Evolutionary conservation across 352 stramenopile genomes (phyloP), one percentile per base, ranked within the genome.

Genomic region (Achlya hypogyna): DNA sequence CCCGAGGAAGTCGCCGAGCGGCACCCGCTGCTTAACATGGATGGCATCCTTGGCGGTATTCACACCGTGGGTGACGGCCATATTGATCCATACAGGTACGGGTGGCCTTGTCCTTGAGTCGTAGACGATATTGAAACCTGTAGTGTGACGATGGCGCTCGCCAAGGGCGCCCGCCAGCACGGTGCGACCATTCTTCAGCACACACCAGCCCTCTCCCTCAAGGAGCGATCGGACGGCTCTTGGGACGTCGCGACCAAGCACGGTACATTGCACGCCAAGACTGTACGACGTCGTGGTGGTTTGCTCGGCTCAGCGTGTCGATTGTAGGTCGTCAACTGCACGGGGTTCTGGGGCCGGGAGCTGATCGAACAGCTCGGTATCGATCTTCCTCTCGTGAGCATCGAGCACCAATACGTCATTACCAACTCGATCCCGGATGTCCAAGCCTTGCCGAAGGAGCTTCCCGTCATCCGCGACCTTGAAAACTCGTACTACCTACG

Each of bases 381-480:
- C 14, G 47, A 32, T 20, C 53, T 73, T 29, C 71, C 69, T 18
- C 86, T 85, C 62, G 75, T 87, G 69, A 80, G 77, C 20, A 77
- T 77, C 4, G 81, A 89, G 58, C 81, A 89, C 60, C 87, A 89
- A 56, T 89, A 89, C 62, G 34, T 89, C 4, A 74, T 89, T 43
- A 89, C 81, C 3, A 80, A 86, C 52, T 59, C 71, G 2, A 84
- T 89, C n/a, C 20, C 53, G 16, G 74, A 81, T 32, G 72, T 88
- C 4, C 74, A 86, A 73, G 68, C 38, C 12, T 18, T 54, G 20
- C n/a, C n/a, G 14, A n/a, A 73, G 5, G 69, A 69, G 9, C 86
- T 80, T 75, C 78, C 81, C 25, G 79, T 89, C 3, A 65, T 89
- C 22, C 79, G 87, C 69, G 81, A 89, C 71, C 72, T 76, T 14